These are phyloP conservation scores for Dentipellis sp. DNA, from an alignment of 768 basidiomycete genomes.

Conservation along the genomic window DNA sequence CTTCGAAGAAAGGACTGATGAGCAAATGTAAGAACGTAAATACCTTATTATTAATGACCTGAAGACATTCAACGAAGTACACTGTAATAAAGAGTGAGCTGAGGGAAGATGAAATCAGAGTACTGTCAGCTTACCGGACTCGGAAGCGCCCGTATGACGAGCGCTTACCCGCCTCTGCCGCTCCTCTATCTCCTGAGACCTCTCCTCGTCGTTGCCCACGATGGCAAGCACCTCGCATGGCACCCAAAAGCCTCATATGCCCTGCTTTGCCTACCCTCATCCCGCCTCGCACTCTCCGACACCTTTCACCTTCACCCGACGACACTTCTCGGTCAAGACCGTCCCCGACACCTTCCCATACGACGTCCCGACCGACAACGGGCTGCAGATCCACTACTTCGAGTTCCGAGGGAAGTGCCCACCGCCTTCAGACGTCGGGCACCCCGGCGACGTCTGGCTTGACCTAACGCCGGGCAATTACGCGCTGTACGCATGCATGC, in stretches of 20 bases:
- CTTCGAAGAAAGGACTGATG: too few relatives aligned
- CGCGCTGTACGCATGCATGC: constrained; percentile 13
- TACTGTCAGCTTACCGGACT: too few relatives aligned
- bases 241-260: constrained; percentile 11
- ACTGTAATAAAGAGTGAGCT: too few relatives aligned
- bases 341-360: constrained; percentile 13
- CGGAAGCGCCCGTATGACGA: too few relatives aligned
- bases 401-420: constrained; percentile 20
- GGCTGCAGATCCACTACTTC: constrained; percentile 17
- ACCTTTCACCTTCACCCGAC: constrained; percentile 12
- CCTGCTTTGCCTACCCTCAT: constrained; percentile 13
- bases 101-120: too few relatives aligned
- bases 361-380: constrained; percentile 13
- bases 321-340: constrained; percentile 15
- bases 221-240: neutral
- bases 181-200: too few relatives aligned
- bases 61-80: too few relatives aligned
- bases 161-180: too few relatives aligned
- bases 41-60: too few relatives aligned
- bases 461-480: constrained; percentile 12
- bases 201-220: neutral
- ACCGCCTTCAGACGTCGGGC: constrained; percentile 18
- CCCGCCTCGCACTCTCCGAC: constrained; percentile 11
- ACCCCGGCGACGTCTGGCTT: constrained; percentile 19
- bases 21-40: too few relatives aligned